Conservation (phyloP, 2,329 filamentous ascomycete genomes). For the Fusarium longipes region DNA sequence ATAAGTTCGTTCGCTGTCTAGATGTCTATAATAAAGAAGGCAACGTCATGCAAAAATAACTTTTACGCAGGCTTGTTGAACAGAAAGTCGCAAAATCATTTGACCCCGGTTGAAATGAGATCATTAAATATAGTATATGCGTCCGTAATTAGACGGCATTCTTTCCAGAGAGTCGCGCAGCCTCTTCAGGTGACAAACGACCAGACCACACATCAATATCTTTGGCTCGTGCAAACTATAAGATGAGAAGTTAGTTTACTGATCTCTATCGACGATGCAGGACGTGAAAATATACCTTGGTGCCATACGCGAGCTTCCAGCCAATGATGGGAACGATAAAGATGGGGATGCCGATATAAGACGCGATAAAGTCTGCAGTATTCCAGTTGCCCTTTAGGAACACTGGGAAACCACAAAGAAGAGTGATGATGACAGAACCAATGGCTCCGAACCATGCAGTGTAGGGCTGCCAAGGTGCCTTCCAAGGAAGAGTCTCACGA, state of each 20-base stretch:
- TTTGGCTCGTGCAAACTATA: slow-evolving; percentile 51
- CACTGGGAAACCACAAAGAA: slow-evolving; percentile 81
- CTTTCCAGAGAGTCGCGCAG: background rate
- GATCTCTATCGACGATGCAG: too few species aligned
- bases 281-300: slow-evolving; percentile 19
- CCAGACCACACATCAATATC: slow-evolving; percentile 62
- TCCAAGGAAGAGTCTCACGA: slow-evolving; percentile 64
- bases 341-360: slow-evolving; percentile 71
- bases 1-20: background rate
- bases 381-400: slow-evolving; percentile 76
- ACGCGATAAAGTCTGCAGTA: slow-evolving; percentile 70
- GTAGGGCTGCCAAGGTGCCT: slow-evolving; percentile 68
- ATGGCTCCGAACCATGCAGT: slow-evolving; percentile 70
- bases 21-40: background rate
- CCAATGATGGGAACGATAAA: slow-evolving; percentile 70
- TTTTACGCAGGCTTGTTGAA: background rate
- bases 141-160: background rate
- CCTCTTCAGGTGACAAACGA: slow-evolving; percentile 22
- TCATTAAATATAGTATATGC: background rate
- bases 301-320: slow-evolving; percentile 62
- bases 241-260: background rate
- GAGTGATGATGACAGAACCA: slow-evolving; percentile 68
- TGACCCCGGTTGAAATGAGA: background rate
- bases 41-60: background rate
- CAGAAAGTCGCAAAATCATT: background rate